Evolutionary conservation across 2,329 filamentous ascomycete genomes (phyloP).

Genomic region (Scedosporium dehoogii): DNA sequence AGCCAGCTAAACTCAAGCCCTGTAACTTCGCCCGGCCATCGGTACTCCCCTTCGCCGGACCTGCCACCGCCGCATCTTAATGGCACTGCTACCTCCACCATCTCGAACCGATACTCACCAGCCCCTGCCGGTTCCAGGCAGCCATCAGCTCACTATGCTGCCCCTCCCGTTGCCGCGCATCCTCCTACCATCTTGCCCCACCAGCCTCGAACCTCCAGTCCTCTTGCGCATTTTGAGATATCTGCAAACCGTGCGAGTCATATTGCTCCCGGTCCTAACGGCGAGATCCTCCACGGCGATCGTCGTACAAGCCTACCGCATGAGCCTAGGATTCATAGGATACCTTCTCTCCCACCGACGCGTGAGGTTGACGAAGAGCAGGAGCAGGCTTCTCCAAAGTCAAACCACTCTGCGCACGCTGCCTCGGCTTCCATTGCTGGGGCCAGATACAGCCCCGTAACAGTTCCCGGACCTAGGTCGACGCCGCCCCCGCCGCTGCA

Average conservation of each 20-base stretch:
- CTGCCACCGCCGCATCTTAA: slow-evolving; percentile 26
- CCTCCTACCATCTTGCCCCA: slow-evolving; percentile 42
- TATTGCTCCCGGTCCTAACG: slow-evolving; percentile 16
- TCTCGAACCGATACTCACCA: slow-evolving; percentile 43
- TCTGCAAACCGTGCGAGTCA: slow-evolving; percentile 26
- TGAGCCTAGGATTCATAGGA: slow-evolving; percentile 43
- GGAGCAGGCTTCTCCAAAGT: slow-evolving; percentile 15
- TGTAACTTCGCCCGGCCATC: slow-evolving; percentile 21
- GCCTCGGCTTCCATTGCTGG: slow-evolving; percentile 16
- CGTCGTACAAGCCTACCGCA: slow-evolving; percentile 42
- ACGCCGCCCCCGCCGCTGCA: slow-evolving; percentile 37
- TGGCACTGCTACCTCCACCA: slow-evolving; percentile 26
- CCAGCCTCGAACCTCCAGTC: slow-evolving; percentile 55
- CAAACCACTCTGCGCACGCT: not conserved
- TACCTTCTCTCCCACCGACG: slow-evolving; percentile 50
- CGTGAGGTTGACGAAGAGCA: slow-evolving; percentile 53
- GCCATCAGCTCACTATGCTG: slow-evolving; percentile 27
- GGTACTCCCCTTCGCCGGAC: slow-evolving; percentile 54
- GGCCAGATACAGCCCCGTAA: slow-evolving; percentile 27
- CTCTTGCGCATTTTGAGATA: slow-evolving; percentile 53
- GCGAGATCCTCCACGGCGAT: slow-evolving; percentile 32
- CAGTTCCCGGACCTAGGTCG: slow-evolving; percentile 22
- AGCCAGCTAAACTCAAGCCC: slow-evolving; percentile 22
- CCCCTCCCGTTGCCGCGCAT: slow-evolving; percentile 22
- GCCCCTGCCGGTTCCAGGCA: slow-evolving; percentile 30